Evolutionary conservation across 2,329 filamentous ascomycete genomes (phyloP).

Genomic region (Fusarium sp.): DNA sequence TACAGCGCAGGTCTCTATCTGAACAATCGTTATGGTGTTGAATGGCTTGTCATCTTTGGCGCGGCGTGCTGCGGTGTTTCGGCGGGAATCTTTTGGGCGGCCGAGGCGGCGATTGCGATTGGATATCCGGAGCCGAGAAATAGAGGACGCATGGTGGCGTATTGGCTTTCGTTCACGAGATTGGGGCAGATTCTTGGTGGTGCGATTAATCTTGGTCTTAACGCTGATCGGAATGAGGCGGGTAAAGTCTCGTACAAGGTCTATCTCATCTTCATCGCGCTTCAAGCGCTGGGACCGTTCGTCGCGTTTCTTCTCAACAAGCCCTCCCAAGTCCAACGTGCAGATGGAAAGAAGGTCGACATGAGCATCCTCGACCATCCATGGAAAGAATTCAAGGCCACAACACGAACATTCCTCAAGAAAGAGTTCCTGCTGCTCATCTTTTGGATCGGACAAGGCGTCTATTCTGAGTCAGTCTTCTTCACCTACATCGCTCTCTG

Average conservation of each 20-base stretch:
- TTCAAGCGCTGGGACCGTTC: constrained; percentile 72
- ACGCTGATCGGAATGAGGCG: constrained; percentile 63
- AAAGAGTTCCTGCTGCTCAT: constrained; percentile 71
- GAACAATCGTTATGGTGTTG: constrained; percentile 58
- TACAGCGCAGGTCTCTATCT: constrained; percentile 59
- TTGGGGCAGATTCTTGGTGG: constrained; percentile 67
- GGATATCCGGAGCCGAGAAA: constrained; percentile 75
- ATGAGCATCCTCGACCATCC: constrained; percentile 66
- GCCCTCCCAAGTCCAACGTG: constrained; percentile 70
- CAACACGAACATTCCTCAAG: constrained; percentile 67
- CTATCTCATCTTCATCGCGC: constrained; percentile 74
- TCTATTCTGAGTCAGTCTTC: constrained; percentile 74
- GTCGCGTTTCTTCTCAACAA: constrained; percentile 69
- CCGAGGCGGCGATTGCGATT: constrained; percentile 57
- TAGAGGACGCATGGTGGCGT: constrained; percentile 69
- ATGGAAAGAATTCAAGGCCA: constrained; percentile 68
- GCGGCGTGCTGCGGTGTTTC: constrained; percentile 57
- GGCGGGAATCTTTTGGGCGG: constrained; percentile 54
- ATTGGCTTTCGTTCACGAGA: constrained; percentile 72
- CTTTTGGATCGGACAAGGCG: constrained; percentile 73
- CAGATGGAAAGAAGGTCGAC: constrained; percentile 69
- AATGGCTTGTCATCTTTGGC: constrained; percentile 60
- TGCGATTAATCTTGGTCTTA: constrained; percentile 74
- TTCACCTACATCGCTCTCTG: constrained; percentile 59
- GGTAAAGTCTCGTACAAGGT: constrained; percentile 75